Evolutionary conservation across 306 rosid species (phyloP).

Genomic region (Trichosanthes truncata): DNA sequence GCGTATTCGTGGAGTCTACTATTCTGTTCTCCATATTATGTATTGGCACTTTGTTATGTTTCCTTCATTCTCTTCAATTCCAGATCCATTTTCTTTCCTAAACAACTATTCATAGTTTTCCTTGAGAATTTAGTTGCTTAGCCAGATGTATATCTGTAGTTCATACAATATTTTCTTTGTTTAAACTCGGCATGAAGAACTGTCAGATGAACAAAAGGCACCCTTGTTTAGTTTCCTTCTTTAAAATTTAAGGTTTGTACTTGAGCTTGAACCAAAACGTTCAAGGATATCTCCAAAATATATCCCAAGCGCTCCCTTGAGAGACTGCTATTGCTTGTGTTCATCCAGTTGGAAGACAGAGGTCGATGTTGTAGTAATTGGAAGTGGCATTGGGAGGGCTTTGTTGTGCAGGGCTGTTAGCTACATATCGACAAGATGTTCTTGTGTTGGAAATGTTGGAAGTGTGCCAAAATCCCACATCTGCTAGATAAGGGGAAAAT

Average conservation of each 20-base stretch:
- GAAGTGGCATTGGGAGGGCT: slow-evolving; percentile 87
- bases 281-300: no score
- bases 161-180: not conserved
- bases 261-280: no score
- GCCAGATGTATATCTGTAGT: not conserved
- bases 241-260: no score
- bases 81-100: not conserved
- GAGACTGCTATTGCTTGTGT: no score
- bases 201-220: no score
- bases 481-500: no score
- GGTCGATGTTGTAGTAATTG: slow-evolving; percentile 76
- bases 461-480: no score
- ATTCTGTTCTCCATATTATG: not conserved
- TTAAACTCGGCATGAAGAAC: not conserved
- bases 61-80: not conserved
- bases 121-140: not conserved
- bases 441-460: no score
- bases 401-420: slow-evolving; percentile 71
- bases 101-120: not conserved
- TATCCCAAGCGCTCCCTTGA: no score
- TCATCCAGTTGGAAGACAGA: slow-evolving; percentile 21
- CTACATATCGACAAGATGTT: slow-evolving; percentile 70
- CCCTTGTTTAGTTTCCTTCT: no score
- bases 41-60: not conserved
- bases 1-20: not conserved